Evolutionary conservation across 495 filamentous ascomycete genomes (phyloP).

Genomic region (Rhizodiscina lignyota): DNA sequence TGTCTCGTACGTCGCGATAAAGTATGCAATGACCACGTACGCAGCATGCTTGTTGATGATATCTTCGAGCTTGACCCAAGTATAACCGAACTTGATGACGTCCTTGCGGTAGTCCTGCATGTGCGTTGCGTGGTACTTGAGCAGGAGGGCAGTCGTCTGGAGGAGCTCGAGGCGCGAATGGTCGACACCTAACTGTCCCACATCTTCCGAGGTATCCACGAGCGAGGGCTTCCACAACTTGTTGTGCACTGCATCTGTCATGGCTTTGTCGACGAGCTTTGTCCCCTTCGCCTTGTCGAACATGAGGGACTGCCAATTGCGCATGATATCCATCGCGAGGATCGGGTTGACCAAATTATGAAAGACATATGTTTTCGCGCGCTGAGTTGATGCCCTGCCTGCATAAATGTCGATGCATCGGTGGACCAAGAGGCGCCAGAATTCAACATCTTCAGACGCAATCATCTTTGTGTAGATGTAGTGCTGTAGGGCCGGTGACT

Average conservation of each 20-base stretch:
- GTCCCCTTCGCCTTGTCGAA: constrained; percentile 40
- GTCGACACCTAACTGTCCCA: constrained; percentile 72
- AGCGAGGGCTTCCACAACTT: constrained; percentile 79
- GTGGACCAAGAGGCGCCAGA: constrained; percentile 68
- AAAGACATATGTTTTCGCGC: constrained; percentile 84
- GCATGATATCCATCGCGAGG: constrained; percentile 88
- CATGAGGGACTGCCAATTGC: constrained; percentile 35
- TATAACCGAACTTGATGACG: constrained; percentile 98
- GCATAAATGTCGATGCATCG: constrained; percentile 81
- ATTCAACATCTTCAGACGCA: constrained; percentile 69
- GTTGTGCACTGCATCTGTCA: constrained; percentile 81
- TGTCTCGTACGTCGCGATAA: constrained; percentile 93
- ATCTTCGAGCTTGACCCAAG: constrained; percentile 91
- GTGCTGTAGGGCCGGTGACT: constrained; percentile 52
- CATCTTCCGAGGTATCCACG: constrained; percentile 70
- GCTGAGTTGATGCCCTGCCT: constrained; percentile 57
- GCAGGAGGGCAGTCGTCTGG: constrained; percentile 81
- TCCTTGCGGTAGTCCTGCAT: constrained; percentile 88
- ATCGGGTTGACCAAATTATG: constrained; percentile 90
- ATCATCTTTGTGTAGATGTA: constrained; percentile 82
- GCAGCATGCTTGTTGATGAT: constrained; percentile 98
- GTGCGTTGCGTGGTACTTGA: constrained; percentile 78
- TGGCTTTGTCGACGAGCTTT: constrained; percentile 67
- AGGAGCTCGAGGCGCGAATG: constrained; percentile 92
- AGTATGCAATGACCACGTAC: constrained; percentile 92